phyloP scores from a whole-genome alignment of 345 rosid genomes.

The sweet orange (Citrus sinensis) region DVS_A1.0 CM039167.1:15475501-15476000 shows the following conservation, averaged over 20 bases:
- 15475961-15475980: conserved; percentile 4
- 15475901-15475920: not conserved
- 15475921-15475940: not conserved
- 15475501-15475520: too few relatives aligned
- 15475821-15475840: too few relatives aligned
- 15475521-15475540: not conserved
- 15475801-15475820: not conserved
- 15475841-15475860: not conserved
- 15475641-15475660: not conserved
- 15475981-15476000: not conserved
- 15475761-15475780: not conserved
- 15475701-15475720: not conserved
- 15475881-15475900: not conserved
- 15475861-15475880: not conserved
- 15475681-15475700: not conserved
- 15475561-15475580: not conserved
- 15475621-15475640: not conserved
- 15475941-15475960: conserved; percentile 12
- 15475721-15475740: not conserved
- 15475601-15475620: not conserved
- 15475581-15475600: too few relatives aligned
- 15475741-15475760: not conserved
- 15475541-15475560: not conserved
- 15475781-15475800: not conserved
- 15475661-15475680: not conserved